Percentiles rank a stretch among this genome's conserved stretches.
Evolutionary conservation across 2,329 filamentous ascomycete genomes (phyloP).

Genomic region (Fusarium nelsonii): DNA sequence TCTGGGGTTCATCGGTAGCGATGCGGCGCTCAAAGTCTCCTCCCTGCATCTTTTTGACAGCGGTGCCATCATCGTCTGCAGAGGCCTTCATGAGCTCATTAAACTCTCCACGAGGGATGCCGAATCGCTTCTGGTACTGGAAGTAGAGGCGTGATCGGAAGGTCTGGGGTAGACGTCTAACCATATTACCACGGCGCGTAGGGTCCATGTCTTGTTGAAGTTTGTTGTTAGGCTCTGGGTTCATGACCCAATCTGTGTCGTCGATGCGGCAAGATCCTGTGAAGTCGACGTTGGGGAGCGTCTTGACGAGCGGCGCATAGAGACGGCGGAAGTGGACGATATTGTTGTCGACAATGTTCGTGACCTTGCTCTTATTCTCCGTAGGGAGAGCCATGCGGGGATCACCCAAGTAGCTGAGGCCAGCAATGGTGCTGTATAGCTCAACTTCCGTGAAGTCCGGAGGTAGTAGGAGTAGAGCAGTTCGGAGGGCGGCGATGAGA

Average conservation of each 20-base stretch:
- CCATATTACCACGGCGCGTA: slow-evolving; percentile 92
- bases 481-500: slow-evolving; percentile 89
- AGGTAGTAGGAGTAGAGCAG: slow-evolving; percentile 87
- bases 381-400: slow-evolving; percentile 93
- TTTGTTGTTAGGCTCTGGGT: slow-evolving; percentile 69
- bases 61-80: slow-evolving; percentile 75
- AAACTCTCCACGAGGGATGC: slow-evolving; percentile 86
- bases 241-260: slow-evolving; percentile 57
- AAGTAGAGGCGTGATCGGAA: slow-evolving; percentile 95
- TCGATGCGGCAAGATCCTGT: slow-evolving; percentile 63
- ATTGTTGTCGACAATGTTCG: slow-evolving; percentile 94
- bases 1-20: slow-evolving; percentile 73
- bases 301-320: slow-evolving; percentile 89
- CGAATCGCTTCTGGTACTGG: slow-evolving; percentile 91
- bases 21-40: slow-evolving; percentile 90
- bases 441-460: slow-evolving; percentile 86
- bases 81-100: slow-evolving; percentile 84
- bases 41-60: slow-evolving; percentile 80
- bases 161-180: slow-evolving; percentile 85
- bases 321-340: slow-evolving; percentile 90
- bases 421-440: slow-evolving; percentile 90
- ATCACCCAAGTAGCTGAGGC: slow-evolving; percentile 94
- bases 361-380: slow-evolving; percentile 91
- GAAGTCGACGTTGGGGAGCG: slow-evolving; percentile 89
- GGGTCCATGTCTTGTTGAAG: slow-evolving; percentile 94